Evolutionary conservation across 371 early-diverging fungal genomes (phyloP).

Genomic region (Rhizomucor pusillus): DNA sequence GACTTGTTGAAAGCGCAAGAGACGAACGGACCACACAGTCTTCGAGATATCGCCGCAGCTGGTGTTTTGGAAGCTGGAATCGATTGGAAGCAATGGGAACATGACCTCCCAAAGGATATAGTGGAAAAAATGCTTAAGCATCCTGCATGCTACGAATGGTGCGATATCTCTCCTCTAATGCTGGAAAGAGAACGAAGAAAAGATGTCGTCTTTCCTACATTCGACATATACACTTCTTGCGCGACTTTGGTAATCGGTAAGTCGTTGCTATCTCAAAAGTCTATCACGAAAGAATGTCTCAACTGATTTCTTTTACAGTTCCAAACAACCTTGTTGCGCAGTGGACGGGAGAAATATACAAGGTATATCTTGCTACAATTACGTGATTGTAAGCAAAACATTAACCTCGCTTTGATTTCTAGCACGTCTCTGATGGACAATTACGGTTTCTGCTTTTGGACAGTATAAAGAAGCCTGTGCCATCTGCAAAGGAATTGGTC

Average conservation of each 20-base stretch:
- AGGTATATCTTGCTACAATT: constrained; percentile 20
- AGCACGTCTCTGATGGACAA: constrained; percentile 55
- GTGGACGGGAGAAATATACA: constrained; percentile 74
- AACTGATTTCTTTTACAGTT: constrained; percentile 29
- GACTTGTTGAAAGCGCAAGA: background rate
- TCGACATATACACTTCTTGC: constrained; percentile 18
- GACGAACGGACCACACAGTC: constrained; percentile 6
- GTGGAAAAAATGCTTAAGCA: constrained; percentile 25
- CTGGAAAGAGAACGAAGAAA: too few relatives aligned
- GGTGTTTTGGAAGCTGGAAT: constrained; percentile 33
- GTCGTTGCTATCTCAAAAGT: background rate
- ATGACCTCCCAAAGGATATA: constrained; percentile 12
- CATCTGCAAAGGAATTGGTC: constrained; percentile 44
- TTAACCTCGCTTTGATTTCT: background rate
- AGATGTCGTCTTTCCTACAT: constrained; percentile 18
- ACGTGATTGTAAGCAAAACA: background rate
- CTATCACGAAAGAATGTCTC: background rate
- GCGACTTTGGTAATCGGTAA: constrained; percentile 63
- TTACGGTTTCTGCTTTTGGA: constrained; percentile 47
- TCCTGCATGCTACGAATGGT: constrained; percentile 49
- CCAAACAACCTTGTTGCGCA: constrained; percentile 75
- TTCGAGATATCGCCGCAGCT: constrained; percentile 39
- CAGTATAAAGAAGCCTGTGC: constrained; percentile 41
- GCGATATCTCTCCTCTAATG: constrained; percentile 9
- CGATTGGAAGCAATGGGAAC: constrained; percentile 32